phyloP scores from a whole-genome alignment of 2,329 filamentous ascomycete genomes.

The Emericellopsis atlantica region DNA sequence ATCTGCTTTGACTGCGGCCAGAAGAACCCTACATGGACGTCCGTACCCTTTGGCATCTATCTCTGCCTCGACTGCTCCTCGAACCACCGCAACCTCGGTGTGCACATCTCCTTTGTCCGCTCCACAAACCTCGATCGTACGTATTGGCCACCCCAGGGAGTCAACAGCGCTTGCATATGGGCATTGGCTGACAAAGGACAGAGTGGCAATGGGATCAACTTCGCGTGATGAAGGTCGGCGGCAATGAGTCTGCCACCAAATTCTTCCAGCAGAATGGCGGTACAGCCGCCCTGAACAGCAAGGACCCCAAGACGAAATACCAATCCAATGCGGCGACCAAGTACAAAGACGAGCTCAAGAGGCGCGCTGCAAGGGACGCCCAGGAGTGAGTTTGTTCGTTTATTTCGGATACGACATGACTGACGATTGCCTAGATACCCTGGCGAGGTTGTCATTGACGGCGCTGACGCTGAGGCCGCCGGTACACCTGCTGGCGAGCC shows the following conservation, averaged over 20 bases:
- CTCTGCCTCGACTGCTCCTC: conserved; percentile 96
- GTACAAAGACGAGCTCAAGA: conserved; percentile 94
- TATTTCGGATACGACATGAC: too few species aligned
- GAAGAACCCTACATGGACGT: conserved; percentile 98
- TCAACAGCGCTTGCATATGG: background rate
- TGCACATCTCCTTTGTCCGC: conserved; percentile 97
- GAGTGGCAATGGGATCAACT: conserved; percentile 99
- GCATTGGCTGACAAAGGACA: conserved; percentile 16
- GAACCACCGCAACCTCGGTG: conserved; percentile 92
- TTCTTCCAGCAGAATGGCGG: conserved; percentile 97
- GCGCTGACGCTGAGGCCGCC: conserved; percentile 50
- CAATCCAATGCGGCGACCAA: conserved; percentile 85
- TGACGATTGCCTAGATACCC: conserved; percentile 49
- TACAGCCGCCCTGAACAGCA: conserved; percentile 85
- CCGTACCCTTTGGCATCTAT: conserved; percentile 93
- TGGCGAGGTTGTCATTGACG: conserved; percentile 74
- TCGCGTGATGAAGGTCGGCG: conserved; percentile 93
- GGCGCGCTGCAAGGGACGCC: conserved; percentile 70
- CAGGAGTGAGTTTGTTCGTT: conserved; percentile 53
- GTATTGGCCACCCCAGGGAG: conserved; percentile 17
- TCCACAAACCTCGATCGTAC: conserved; percentile 97
- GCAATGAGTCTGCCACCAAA: conserved; percentile 95
- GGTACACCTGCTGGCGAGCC: conserved; percentile 71
- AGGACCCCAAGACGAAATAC: conserved; percentile 95
- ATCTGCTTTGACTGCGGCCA: conserved; percentile 97